These are phyloP conservation scores for Panus rudis DNA, from an alignment of 768 basidiomycete genomes.

Conservation along the genomic window DNA sequence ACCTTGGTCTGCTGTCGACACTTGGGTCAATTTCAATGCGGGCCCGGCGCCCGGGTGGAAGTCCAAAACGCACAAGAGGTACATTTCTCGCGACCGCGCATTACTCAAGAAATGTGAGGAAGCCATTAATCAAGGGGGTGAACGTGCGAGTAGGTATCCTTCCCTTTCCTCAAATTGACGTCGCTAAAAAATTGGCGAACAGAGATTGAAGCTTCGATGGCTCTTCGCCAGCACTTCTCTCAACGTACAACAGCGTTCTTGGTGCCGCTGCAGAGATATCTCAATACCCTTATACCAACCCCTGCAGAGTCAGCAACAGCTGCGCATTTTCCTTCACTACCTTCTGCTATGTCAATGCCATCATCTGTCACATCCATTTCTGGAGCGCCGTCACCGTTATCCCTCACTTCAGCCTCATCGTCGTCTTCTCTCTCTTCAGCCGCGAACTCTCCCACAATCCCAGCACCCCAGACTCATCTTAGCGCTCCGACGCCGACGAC, in stretches of 20 bases:
- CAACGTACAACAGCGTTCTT: constrained; percentile 81
- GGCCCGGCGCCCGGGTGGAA: constrained; percentile 71
- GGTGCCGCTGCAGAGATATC: constrained; percentile 86
- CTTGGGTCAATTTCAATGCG: constrained; percentile 3
- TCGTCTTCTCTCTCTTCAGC: not conserved
- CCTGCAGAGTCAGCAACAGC: constrained; percentile 36
- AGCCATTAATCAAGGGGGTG: constrained; percentile 39
- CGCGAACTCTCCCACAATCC: constrained; percentile 15
- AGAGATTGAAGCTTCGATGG: constrained; percentile 60
- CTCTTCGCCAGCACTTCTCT: constrained; percentile 74
- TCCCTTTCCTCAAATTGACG: constrained; percentile 3
- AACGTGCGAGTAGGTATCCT: constrained; percentile 42
- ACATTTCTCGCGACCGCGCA: constrained; percentile 76
- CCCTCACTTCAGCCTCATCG: not conserved
- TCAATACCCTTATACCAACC: constrained; percentile 78
- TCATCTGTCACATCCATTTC: not conserved
- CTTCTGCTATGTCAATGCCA: not conserved
- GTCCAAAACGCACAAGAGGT: constrained; percentile 71
- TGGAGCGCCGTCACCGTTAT: not conserved
- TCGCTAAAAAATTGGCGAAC: constrained; percentile 3
- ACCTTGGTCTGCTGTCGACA: not conserved
- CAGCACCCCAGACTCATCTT: not conserved
- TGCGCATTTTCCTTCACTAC: constrained; percentile 8
- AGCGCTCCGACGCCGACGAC: not conserved
- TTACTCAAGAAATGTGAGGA: constrained; percentile 69